A percentile compares a stretch with the other conserved stretches of the same genome.
Evolutionary conservation across 1,284 basidiomycete genomes (phyloP).

Genomic region (Leucoagaricus sp.): DNA sequence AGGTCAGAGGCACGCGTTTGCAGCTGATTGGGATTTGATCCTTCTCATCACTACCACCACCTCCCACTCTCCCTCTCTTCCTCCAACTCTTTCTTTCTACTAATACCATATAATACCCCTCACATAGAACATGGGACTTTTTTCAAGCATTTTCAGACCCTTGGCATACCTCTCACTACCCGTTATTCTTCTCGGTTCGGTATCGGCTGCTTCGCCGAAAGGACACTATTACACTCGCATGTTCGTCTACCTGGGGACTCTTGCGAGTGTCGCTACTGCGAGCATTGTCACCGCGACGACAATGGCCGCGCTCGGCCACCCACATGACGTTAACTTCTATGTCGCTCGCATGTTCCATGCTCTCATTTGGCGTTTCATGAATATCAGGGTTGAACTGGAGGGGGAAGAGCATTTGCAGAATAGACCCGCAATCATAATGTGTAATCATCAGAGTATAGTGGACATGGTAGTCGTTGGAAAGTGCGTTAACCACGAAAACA

Average conservation of each 20-base stretch:
- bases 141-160: slow-evolving; percentile 61
- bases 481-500: slow-evolving; percentile 40
- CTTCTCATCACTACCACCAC: slow-evolving; percentile 7
- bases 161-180: slow-evolving; percentile 76
- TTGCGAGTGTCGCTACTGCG: slow-evolving; percentile 77
- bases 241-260: slow-evolving; percentile 72
- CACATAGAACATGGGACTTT: slow-evolving; percentile 55
- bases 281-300: slow-evolving; percentile 75
- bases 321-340: slow-evolving; percentile 84
- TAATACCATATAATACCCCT: slow-evolving; percentile 7
- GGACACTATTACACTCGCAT: slow-evolving; percentile 76
- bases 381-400: slow-evolving; percentile 78
- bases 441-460: slow-evolving; percentile 94
- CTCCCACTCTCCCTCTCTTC: neutral
- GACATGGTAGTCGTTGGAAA: slow-evolving; percentile 85
- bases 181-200: slow-evolving; percentile 57
- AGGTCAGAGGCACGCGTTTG: slow-evolving; percentile 16
- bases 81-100: neutral
- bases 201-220: slow-evolving; percentile 54
- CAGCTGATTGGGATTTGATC: slow-evolving; percentile 13
- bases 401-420: slow-evolving; percentile 80
- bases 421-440: slow-evolving; percentile 76
- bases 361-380: slow-evolving; percentile 66
- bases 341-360: slow-evolving; percentile 87
- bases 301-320: slow-evolving; percentile 70